Percentiles rank a stretch among this genome's conserved stretches.
These are phyloP conservation scores for Sordaria brevicollis DNA, from an alignment of 495 filamentous ascomycete genomes.

Conservation along the genomic window DNA sequence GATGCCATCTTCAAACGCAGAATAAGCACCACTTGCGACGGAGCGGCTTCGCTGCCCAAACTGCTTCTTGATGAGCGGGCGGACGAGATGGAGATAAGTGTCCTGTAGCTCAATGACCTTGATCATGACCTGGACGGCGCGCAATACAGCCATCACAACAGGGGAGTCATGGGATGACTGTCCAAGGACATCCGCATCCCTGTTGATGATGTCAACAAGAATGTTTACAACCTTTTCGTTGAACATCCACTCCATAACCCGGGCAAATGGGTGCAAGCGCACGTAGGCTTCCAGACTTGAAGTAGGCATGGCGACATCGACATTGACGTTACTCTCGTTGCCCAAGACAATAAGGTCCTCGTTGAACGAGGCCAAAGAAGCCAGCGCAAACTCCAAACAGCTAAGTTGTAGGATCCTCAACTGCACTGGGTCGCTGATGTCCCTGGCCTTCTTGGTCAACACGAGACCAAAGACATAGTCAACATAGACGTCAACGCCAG, in stretches of 20 bases:
- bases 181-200: constrained; percentile 57
- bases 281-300: constrained; percentile 67
- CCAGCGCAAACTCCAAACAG: constrained; percentile 68
- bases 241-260: constrained; percentile 95
- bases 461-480: constrained; percentile 77
- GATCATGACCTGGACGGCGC: constrained; percentile 69
- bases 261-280: constrained; percentile 77
- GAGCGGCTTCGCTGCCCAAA: constrained; percentile 21
- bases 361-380: constrained; percentile 75
- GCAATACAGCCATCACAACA: constrained; percentile 59
- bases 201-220: constrained; percentile 65
- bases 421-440: constrained; percentile 51
- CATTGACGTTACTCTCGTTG: constrained; percentile 57
- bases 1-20: constrained; percentile 86
- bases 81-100: constrained; percentile 81
- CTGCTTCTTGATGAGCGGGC: constrained; percentile 53
- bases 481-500: constrained; percentile 83
- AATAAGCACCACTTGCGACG: constrained; percentile 61
- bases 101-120: constrained; percentile 75
- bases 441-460: constrained; percentile 50
- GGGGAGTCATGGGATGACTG: constrained; percentile 60
- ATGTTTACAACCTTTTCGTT: constrained; percentile 77
- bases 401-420: constrained; percentile 59
- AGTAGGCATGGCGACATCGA: constrained; percentile 62
- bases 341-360: constrained; percentile 80